phyloP scores from a whole-genome alignment of 1,284 basidiomycete genomes.

The Heterobasidion occidentale region DNA sequence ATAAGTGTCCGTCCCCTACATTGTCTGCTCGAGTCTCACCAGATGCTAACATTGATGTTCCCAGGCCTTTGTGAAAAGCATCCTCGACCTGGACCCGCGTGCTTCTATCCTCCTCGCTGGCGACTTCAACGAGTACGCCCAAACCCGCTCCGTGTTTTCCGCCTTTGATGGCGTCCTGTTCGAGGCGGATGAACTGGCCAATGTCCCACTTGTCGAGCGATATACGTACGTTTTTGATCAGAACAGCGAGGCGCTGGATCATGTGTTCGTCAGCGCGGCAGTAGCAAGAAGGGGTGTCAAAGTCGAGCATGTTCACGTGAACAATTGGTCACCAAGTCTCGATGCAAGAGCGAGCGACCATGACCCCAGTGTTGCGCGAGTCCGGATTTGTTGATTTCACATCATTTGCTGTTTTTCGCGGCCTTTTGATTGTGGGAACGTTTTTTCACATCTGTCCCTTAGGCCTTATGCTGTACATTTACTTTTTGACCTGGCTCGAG shows the following conservation, averaged over 20 bases:
- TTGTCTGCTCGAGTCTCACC: not conserved
- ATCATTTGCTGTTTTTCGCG: not conserved
- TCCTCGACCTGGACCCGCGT: conserved; percentile 34
- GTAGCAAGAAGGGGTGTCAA: conserved; percentile 28
- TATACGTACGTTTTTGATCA: conserved; percentile 60
- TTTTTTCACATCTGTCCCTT: too few species aligned
- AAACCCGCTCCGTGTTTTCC: conserved; percentile 40
- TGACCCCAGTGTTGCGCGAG: conserved; percentile 46
- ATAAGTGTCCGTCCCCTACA: conserved; percentile 32
- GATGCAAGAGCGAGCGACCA: conserved; percentile 44
- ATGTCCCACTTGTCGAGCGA: conserved; percentile 39
- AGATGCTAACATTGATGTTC: not conserved
- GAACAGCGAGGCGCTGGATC: conserved; percentile 51
- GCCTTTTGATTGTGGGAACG: too few species aligned
- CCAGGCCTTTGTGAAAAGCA: conserved; percentile 41
- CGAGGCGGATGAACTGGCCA: conserved; percentile 44
- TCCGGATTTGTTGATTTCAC: conserved; percentile 32
- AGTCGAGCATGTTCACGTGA: conserved; percentile 53
- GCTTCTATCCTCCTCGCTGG: conserved; percentile 51
- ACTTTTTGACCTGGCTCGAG: too few species aligned
- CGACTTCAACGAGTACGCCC: conserved; percentile 54
- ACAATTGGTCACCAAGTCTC: conserved; percentile 43
- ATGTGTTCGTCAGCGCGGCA: conserved; percentile 44
- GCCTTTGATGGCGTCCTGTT: conserved; percentile 34
- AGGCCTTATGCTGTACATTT: too few species aligned